Evolutionary conservation across 148 eudicot species (phyloP), one percentile per base, ranked within the genome.

Genomic region (Cornus suecica): DNA sequence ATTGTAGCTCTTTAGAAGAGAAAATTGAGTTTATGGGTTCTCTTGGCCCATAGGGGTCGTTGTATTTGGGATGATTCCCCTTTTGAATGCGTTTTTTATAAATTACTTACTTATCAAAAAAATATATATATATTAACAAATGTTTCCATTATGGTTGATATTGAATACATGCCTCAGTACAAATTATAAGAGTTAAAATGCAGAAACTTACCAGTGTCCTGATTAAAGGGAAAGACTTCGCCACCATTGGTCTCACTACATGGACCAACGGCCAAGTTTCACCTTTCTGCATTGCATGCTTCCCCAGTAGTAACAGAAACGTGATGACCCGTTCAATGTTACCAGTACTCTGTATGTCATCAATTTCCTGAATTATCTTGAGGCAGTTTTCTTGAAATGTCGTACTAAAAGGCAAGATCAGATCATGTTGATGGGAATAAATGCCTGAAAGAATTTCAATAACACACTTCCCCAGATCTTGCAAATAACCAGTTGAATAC

Each of bases 221-320:
- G 72, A 91, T 84, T 14, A 88, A 56, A 28, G 90, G 87, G 77
- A 92, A 87, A 73, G 85, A 81, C 77, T 86, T 86, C 63, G 81
- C 82, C 85, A 92, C 66, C 83, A 86, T 78, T 42, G 99, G 97
- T 56, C 97, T 97, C 70, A 92, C 87, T 67, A 95, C 67, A 76
- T 82, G 65, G 61, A 80, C 78, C 77, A 92, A 79, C 41, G 97
- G 94, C 99, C 99, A 95, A 37, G 77, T 74, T 80, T 92, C 91
- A 81, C 92, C 90, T 86, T 80, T 83, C 77, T 61, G 79, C 74
- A 84, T 77, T 51, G 93, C 84, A 82, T 87, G 83, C 68, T 84
- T 78, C 73, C 85, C 91, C 68, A 91, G 71, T 74, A 89, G 54
- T 66, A 79, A 75, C 45, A 95, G 54, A 79, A 91, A 95, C 13